Base-by-base conservation (phyloP, 2,329 filamentous ascomycete genomes). In the Metarhizium sp. region DNA sequence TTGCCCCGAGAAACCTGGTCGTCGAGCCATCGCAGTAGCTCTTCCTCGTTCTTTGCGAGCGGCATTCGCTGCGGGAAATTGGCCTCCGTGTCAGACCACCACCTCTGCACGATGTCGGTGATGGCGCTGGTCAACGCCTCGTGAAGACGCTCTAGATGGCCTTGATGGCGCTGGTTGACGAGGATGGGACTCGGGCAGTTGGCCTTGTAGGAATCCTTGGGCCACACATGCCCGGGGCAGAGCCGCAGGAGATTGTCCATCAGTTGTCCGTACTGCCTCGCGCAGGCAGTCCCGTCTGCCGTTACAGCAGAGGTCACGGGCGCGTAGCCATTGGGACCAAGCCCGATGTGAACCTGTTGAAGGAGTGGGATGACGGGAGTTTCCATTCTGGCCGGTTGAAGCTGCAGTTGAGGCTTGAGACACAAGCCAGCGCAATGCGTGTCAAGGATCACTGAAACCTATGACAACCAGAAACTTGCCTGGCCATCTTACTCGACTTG, bases 61-160 rank as follows among this genome's bases (percentile, higher is more conserved):
- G 70, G 70, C 69, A 72, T 72, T 3, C 68, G 63, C 47, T 60
- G 54, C 0, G 66, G 64, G 49, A 72, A 66, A 1, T 54, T 38
- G 1, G 70, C 68, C 1, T 65, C 59, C 5, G 18, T 4, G 30
- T 72, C 70, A 2, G 51, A 59, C 71, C 71, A 75, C 72, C 72
- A 75, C 4, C 71, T 64, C 36, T 63, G 56, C 13, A 75, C 69
- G 54, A 74, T 69, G 50, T 72, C 64, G 2, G 57, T 59, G 11
- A 74, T 57, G 5, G 71, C 69, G 2, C 52, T 34, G 2, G 65
- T 66, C 32, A 74, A 53, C 2, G 67, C 64, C 8, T 64, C 60
- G 18, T 69, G 67, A 4, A 74, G 51, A 6, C 61, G 55, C 2
- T 58, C 51, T 25, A 73, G 40, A 47, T 69, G 66, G 14, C 60